Conservation (phyloP, 108 stramenopile species). For the Nitzschia sp. region DNA sequence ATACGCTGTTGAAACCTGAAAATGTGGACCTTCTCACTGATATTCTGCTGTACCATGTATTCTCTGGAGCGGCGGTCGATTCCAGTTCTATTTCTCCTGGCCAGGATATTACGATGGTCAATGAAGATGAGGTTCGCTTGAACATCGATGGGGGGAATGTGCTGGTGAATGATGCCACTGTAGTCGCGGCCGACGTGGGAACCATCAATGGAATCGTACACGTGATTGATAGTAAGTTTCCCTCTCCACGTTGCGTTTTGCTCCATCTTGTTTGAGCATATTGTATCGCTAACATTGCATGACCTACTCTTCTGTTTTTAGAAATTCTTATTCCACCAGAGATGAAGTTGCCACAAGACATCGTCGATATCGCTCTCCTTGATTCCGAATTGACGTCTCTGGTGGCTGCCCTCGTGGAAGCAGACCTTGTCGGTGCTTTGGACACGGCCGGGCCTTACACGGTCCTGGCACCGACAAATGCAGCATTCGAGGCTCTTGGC, state of each 20-base stretch:
- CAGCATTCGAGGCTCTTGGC: slow-evolving; percentile 41
- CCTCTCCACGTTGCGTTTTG: not conserved
- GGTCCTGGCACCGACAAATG: slow-evolving; percentile 51
- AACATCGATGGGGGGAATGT: slow-evolving; percentile 16
- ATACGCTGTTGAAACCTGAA: slow-evolving; percentile 28
- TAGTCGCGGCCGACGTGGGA: slow-evolving; percentile 14
- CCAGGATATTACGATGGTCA: not conserved
- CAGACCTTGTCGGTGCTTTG: slow-evolving; percentile 26
- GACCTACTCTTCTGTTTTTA: not conserved
- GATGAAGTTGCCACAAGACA: not conserved
- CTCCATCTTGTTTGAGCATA: no score
- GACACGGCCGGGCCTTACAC: slow-evolving; percentile 32
- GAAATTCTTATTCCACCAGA: slow-evolving; percentile 4
- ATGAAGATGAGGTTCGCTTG: not conserved
- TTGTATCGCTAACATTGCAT: no score
- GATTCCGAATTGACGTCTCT: slow-evolving; percentile 1
- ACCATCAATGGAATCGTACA: slow-evolving; percentile 29
- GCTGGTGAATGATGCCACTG: slow-evolving; percentile 26
- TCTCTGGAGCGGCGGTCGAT: slow-evolving; percentile 14
- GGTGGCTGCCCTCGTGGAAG: not conserved
- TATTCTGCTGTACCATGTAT: slow-evolving; percentile 45
- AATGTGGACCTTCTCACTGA: slow-evolving; percentile 18
- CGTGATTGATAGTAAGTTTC: slow-evolving; percentile 2
- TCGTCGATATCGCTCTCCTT: slow-evolving; percentile 6
- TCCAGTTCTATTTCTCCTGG: not conserved